Evolutionary conservation across 192 early-diverging fungal genomes (phyloP).

Genomic region (Entrophospora sp.): DNA sequence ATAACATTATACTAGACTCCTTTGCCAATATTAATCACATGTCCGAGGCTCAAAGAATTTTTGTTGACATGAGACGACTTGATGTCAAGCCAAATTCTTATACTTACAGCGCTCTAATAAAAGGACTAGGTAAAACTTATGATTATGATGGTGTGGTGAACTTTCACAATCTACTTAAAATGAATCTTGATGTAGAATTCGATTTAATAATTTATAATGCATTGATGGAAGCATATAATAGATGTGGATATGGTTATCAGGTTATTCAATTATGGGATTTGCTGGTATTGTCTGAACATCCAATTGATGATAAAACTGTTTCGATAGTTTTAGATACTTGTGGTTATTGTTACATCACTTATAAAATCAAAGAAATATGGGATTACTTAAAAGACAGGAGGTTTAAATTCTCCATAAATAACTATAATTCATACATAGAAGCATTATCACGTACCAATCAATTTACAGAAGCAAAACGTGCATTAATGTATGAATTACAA

Average conservation of each 20-base stretch:
- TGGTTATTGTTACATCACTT: slow-evolving; percentile 19
- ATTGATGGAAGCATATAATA: slow-evolving; percentile 37
- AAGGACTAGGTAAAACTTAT: slow-evolving; percentile 15
- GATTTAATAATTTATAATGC: slow-evolving; percentile 34
- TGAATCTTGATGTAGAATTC: slow-evolving; percentile 32
- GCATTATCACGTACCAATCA: slow-evolving; percentile 24
- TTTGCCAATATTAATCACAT: background rate
- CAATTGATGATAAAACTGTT: slow-evolving; percentile 26
- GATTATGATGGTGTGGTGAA: slow-evolving; percentile 15
- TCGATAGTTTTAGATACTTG: slow-evolving; percentile 35
- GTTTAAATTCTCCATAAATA: slow-evolving; percentile 27
- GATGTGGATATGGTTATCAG: slow-evolving; percentile 21
- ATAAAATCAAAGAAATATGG: slow-evolving; percentile 27
- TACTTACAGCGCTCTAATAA: slow-evolving; percentile 30
- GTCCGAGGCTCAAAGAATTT: slow-evolving; percentile 23
- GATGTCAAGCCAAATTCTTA: slow-evolving; percentile 19
- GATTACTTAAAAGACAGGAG: slow-evolving; percentile 11
- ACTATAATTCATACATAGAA: slow-evolving; percentile 36
- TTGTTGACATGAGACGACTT: slow-evolving; percentile 19
- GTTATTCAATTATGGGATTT: slow-evolving; percentile 34
- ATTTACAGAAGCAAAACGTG: slow-evolving; percentile 13
- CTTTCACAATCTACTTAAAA: slow-evolving; percentile 32
- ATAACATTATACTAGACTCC: background rate
- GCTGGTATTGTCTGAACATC: background rate
- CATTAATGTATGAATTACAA: slow-evolving; percentile 6